These are phyloP conservation scores for Alternaria infectoria DNA, from an alignment of 2,329 filamentous ascomycete genomes.

Conservation along the genomic window DNA sequence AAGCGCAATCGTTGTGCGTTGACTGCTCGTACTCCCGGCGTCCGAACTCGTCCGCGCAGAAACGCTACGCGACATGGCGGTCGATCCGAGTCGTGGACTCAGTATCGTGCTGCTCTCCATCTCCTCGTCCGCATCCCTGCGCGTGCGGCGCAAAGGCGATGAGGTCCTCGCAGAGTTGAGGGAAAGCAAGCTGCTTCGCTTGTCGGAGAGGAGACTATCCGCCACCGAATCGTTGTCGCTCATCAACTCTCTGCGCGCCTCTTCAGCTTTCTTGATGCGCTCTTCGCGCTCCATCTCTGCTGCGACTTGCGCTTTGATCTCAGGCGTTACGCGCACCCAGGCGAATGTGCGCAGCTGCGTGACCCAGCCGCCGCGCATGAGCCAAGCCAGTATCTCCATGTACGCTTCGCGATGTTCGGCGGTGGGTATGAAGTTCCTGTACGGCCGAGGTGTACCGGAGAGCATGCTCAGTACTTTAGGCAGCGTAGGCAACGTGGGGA, in stretches of 20 bases:
- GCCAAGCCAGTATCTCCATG: slow-evolving; percentile 89
- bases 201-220: slow-evolving; percentile 39
- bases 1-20: slow-evolving; percentile 43
- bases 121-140: slow-evolving; percentile 32
- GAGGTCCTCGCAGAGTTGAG: slow-evolving; percentile 30
- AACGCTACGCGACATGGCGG: slow-evolving; percentile 31
- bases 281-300: slow-evolving; percentile 65
- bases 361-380: slow-evolving; percentile 91
- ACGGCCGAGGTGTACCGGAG: slow-evolving; percentile 80
- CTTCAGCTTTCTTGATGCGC: slow-evolving; percentile 37
- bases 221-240: slow-evolving; percentile 41
- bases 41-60: slow-evolving; percentile 39
- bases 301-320: slow-evolving; percentile 82
- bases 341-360: slow-evolving; percentile 91
- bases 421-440: slow-evolving; percentile 82
- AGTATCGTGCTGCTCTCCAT: slow-evolving; percentile 40
- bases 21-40: slow-evolving; percentile 45
- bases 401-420: slow-evolving; percentile 88
- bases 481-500: slow-evolving; percentile 81
- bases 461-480: slow-evolving; percentile 87
- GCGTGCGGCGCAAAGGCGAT: slow-evolving; percentile 37
- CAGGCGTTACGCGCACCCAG: slow-evolving; percentile 82
- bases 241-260: slow-evolving; percentile 33
- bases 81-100: slow-evolving; percentile 28
- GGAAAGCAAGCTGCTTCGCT: slow-evolving; percentile 40